Base-by-base conservation (phyloP, 2,329 filamentous ascomycete genomes). In the Trichoderma hamatum region DNA sequence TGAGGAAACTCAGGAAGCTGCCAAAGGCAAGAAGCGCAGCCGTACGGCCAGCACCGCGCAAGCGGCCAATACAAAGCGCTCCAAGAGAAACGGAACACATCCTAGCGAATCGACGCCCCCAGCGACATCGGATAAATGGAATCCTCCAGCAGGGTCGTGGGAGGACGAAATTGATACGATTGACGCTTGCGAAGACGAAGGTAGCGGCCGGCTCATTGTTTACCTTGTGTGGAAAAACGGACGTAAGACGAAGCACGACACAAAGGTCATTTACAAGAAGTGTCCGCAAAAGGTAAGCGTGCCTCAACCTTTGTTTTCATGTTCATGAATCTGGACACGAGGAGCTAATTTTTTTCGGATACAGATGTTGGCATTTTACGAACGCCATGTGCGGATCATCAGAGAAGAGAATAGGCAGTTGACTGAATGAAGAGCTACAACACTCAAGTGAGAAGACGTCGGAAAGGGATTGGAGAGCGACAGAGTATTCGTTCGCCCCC, bases 161-260 rank as follows among this genome's bases (percentile, higher is more conserved):
- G 92, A 96, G 72, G 87, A 93, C 13, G 84, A 92, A 2, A 87
- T 95, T 28, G 84, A 86, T 24, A 82, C 83, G 1, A 89, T 96
- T 36, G 91, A 94, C 72, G 91, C 90, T 0, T 90, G 91, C 69
- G 87, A 93, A 73, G 89, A 93, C 72, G 85, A 86, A 61, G 82
- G 85, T 30, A 82, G 81, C 4, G 86, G 84, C 21, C 85, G 84
- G 70, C 82, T 92, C 16, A 84, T 88, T 36, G 91, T 91, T 1
- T 93, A 90, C 73, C 80, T 94, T 36, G 87, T 88, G 14, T 95
- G 92, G 92, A 90, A 89, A 73, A 89, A 90, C 70, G 89, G 88
- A 10, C 83, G 87, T 59, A 94, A 93, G 82, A 92, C 91, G 1
- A 89, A 92, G 75, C 92, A 95, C 74, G 84, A 88, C 11, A 88